Evolutionary conservation across 495 filamentous ascomycete genomes (phyloP).

Genomic region (Penicillium psychrofluorescens): DNA sequence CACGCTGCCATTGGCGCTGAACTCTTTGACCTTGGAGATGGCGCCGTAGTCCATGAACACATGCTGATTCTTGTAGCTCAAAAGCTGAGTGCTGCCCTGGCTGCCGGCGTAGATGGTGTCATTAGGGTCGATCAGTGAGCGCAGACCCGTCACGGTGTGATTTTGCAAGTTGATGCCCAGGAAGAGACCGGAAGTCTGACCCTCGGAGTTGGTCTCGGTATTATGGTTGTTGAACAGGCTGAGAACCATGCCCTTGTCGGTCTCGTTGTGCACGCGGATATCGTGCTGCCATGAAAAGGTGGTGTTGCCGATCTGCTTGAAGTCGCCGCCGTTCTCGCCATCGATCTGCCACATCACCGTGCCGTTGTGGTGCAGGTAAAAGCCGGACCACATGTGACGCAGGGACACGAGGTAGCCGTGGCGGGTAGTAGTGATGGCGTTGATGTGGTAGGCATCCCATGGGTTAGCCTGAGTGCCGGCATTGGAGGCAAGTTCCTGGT

Average conservation of each 20-base stretch:
- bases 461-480: conserved; percentile 17
- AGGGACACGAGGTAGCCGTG: conserved; percentile 27
- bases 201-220: neutral
- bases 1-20: conserved; percentile 21
- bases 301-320: conserved; percentile 16
- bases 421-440: conserved; percentile 22
- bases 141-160: conserved; percentile 29
- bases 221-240: conserved; percentile 23
- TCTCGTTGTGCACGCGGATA: conserved; percentile 14
- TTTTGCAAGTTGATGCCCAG: conserved; percentile 31
- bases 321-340: conserved; percentile 25
- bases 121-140: conserved; percentile 21
- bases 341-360: conserved; percentile 24
- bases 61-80: conserved; percentile 29
- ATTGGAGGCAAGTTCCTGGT: conserved; percentile 6
- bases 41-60: conserved; percentile 43
- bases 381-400: conserved; percentile 24
- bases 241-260: conserved; percentile 11
- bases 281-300: conserved; percentile 27
- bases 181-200: conserved; percentile 4
- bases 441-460: conserved; percentile 35
- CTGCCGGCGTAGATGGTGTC: conserved; percentile 34
- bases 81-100: conserved; percentile 41
- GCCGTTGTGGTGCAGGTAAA: conserved; percentile 20
- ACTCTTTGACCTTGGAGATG: conserved; percentile 44